Conservation (phyloP, 2,329 filamentous ascomycete species). For the Nothopassalora personata region DNA sequence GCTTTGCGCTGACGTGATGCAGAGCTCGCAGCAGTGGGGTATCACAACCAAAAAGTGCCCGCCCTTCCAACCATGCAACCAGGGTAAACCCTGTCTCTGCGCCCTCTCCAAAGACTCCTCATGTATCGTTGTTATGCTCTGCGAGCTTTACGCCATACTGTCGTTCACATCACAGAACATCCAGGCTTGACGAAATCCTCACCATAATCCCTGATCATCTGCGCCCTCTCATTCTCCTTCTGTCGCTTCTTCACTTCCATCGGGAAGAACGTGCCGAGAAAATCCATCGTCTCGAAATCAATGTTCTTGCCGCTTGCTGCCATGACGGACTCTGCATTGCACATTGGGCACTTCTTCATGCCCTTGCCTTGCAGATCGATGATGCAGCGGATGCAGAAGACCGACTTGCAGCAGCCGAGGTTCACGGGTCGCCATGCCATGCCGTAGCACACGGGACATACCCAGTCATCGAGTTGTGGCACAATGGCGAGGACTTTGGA, state of each 20-base stretch:
- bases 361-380: slow-evolving; percentile 69
- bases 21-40: slow-evolving; percentile 3
- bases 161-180: slow-evolving; percentile 30
- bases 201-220: slow-evolving; percentile 49
- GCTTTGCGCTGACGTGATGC: slow-evolving; percentile 5
- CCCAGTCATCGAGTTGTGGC: slow-evolving; percentile 78
- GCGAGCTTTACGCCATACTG: not conserved
- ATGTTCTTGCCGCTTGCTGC: slow-evolving; percentile 63
- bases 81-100: not conserved
- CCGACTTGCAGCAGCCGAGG: slow-evolving; percentile 62
- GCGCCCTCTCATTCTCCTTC: slow-evolving; percentile 66
- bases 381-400: slow-evolving; percentile 80
- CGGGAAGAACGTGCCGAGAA: slow-evolving; percentile 70
- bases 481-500: slow-evolving; percentile 67
- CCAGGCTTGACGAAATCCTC: slow-evolving; percentile 31
- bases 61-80: not conserved
- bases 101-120: slow-evolving; percentile 1
- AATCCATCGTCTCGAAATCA: slow-evolving; percentile 62
- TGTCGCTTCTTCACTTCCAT: slow-evolving; percentile 60
- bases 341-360: slow-evolving; percentile 69
- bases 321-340: slow-evolving; percentile 66
- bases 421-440: slow-evolving; percentile 79
- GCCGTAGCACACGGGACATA: slow-evolving; percentile 72
- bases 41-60: slow-evolving; percentile 3
- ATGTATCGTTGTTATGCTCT: not conserved